A percentile compares a stretch with the other conserved stretches of the same genome.
These are phyloP conservation scores for Psidium friedrichsthalianum DNA, from an alignment of 345 rosid species.

Conservation along the genomic window DNA sequence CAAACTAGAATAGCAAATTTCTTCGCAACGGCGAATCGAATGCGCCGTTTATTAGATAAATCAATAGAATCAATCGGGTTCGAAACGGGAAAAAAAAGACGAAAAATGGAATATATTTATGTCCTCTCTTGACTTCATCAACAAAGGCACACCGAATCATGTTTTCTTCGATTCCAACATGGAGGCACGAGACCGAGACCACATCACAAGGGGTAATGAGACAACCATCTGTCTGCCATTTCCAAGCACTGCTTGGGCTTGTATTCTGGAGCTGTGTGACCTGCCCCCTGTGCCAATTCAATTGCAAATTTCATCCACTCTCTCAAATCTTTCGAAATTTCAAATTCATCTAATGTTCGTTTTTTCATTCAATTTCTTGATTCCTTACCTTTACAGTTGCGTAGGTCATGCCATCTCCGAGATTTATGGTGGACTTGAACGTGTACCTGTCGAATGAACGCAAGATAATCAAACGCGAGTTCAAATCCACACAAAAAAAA, in stretches of 20 bases:
- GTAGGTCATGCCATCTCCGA: slow-evolving; percentile 3
- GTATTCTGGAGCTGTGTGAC: slow-evolving; percentile 12
- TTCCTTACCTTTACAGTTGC: slow-evolving; percentile 1
- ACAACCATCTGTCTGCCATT: slow-evolving; percentile 5
- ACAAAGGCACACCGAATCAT: neutral
- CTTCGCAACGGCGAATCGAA: neutral
- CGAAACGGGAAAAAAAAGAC: fast-evolving
- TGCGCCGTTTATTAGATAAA: neutral
- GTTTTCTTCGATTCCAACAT: neutral
- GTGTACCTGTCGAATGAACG: slow-evolving; percentile 1
- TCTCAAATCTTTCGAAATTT: neutral
- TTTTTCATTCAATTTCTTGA: neutral
- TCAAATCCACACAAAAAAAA: neutral
- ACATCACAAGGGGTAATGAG: slow-evolving; percentile 4
- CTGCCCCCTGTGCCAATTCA: slow-evolving; percentile 3
- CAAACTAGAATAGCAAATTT: neutral
- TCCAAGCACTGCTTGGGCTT: slow-evolving; percentile 2
- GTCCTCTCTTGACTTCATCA: neutral
- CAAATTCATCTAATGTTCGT: neutral
- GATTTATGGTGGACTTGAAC: neutral
- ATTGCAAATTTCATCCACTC: neutral
- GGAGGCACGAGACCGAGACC: neutral
- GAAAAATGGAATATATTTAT: neutral
- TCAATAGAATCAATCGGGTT: neutral
- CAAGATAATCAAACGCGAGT: neutral